phyloP scores from a whole-genome alignment of 2,329 filamentous ascomycete species.

The Trichoderma guizhouense region DNA sequence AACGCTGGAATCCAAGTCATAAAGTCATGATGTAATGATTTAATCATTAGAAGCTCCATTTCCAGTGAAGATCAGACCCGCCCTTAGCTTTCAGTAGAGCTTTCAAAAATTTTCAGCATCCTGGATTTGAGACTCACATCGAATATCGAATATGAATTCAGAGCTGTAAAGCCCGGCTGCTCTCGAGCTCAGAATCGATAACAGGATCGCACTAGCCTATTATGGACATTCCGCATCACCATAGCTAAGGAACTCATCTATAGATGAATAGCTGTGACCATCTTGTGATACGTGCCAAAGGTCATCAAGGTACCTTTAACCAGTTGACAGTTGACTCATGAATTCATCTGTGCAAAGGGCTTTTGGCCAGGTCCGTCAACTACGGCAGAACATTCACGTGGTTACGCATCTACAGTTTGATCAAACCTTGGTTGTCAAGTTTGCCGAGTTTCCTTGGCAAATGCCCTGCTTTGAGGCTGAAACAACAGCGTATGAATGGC shows the following conservation, averaged over 20 bases:
- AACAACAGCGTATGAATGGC: not conserved
- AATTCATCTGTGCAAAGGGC: not conserved
- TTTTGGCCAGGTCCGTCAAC: conserved; percentile 14
- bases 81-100: not conserved
- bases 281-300: not conserved
- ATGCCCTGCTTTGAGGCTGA: not conserved
- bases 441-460: not conserved
- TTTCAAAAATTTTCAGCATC: not conserved
- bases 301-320: not conserved
- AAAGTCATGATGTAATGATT: not conserved
- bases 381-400: conserved; percentile 29
- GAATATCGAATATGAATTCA: not conserved
- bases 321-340: not conserved
- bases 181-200: not conserved
- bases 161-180: not conserved
- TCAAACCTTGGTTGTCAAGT: not conserved
- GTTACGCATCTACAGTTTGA: conserved; percentile 22
- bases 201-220: not conserved
- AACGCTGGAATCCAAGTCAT: not conserved
- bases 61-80: not conserved
- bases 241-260: not conserved
- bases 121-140: not conserved
- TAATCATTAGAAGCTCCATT: not conserved
- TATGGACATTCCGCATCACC: not conserved
- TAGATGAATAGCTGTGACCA: not conserved